Percentiles rank a stretch among this genome's conserved stretches.
These are phyloP conservation scores for Xylariaceae sp. DNA, from an alignment of 2,329 filamentous ascomycete species.

Conservation along the genomic window DNA sequence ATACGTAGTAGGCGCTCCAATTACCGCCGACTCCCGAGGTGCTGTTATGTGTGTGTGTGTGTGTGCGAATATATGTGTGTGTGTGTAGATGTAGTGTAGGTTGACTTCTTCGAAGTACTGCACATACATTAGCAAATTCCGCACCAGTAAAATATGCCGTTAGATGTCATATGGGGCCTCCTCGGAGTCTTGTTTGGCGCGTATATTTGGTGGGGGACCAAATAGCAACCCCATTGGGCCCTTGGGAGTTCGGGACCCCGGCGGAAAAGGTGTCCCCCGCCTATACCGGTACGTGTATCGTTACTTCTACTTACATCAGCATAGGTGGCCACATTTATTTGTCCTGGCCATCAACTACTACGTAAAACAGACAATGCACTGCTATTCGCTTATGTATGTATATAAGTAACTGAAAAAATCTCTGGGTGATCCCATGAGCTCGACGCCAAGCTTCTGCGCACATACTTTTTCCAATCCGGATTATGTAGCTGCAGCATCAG, in stretches of 20 bases:
- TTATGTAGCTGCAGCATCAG: constrained; percentile 12
- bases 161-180: not conserved
- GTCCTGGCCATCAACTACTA: not conserved
- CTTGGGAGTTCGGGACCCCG: no score
- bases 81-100: not conserved
- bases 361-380: not conserved
- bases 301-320: not conserved
- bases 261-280: no score
- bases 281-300: not conserved
- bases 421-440: constrained; percentile 20
- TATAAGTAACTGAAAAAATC: constrained; percentile 9
- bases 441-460: constrained; percentile 3
- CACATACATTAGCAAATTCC: not conserved
- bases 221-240: not conserved
- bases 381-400: constrained; percentile 8
- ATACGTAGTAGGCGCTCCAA: no score
- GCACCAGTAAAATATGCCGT: not conserved
- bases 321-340: not conserved
- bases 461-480: not conserved
- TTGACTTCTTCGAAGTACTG: not conserved
- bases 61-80: no score
- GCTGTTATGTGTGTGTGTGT: no score
- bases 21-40: no score
- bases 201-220: not conserved
- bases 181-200: not conserved